Percentiles rank a stretch among this genome's conserved stretches.
These are phyloP conservation scores for Metarhizium robertsii DNA, from an alignment of 2,329 filamentous ascomycete genomes.

Conservation along the genomic window DNA sequence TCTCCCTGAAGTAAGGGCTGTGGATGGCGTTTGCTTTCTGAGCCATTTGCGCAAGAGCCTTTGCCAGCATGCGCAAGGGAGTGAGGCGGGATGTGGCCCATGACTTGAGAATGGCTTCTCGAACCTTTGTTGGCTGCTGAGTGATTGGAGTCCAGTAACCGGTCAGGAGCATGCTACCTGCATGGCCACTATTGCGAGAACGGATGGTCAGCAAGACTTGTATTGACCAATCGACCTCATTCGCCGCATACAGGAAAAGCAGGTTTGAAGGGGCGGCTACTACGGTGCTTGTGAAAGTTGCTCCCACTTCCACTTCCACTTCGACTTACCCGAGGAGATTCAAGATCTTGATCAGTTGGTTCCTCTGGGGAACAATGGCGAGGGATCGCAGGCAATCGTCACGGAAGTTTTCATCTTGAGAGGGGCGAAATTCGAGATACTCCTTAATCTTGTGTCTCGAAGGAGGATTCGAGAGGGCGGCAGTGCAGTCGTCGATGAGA, in stretches of 20 bases:
- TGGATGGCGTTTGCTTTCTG: conserved; percentile 47
- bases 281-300: background rate
- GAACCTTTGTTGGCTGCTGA: conserved; percentile 48
- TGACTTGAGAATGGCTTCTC: conserved; percentile 50
- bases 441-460: conserved; percentile 35
- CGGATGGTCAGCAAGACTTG: background rate
- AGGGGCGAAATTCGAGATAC: conserved; percentile 43
- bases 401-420: conserved; percentile 43
- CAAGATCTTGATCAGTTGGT: conserved; percentile 29
- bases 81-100: conserved; percentile 53
- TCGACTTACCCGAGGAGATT: conserved; percentile 34
- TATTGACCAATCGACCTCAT: background rate
- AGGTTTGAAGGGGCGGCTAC: background rate
- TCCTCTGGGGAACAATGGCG: conserved; percentile 23
- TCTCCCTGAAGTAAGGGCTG: conserved; percentile 41
- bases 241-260: background rate
- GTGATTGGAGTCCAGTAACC: conserved; percentile 56
- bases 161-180: conserved; percentile 56
- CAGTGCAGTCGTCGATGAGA: conserved; percentile 29
- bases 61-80: conserved; percentile 44
- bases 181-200: conserved; percentile 38
- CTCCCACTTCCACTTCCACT: background rate
- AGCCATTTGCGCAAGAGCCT: conserved; percentile 43
- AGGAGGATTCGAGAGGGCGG: conserved; percentile 27
- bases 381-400: conserved; percentile 36